A percentile compares a stretch with the other conserved stretches of the same genome.
phyloP scores from a whole-genome alignment of 2,329 filamentous ascomycete genomes.

The Aspergillus sp. region DNA sequence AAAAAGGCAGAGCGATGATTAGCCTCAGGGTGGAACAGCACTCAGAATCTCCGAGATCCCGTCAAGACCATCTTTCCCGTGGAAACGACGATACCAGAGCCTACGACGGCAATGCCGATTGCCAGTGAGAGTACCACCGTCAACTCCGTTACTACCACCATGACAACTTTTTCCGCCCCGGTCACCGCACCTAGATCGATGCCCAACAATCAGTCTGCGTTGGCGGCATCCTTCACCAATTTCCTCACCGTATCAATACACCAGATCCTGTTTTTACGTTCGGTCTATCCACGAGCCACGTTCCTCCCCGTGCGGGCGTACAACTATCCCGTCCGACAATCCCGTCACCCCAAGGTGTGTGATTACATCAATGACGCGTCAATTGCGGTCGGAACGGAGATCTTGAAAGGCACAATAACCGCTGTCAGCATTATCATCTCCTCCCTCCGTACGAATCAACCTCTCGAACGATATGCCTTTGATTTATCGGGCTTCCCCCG shows the following conservation, averaged over 20 bases:
- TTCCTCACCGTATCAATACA: constrained; percentile 84
- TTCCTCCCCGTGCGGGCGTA: constrained; percentile 80
- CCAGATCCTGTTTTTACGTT: constrained; percentile 80
- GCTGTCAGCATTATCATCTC: constrained; percentile 60
- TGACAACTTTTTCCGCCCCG: constrained; percentile 43
- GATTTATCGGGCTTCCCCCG: constrained; percentile 60
- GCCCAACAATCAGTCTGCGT: constrained; percentile 55
- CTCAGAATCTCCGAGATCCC: constrained; percentile 43
- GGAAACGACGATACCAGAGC: constrained; percentile 35
- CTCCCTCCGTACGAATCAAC: constrained; percentile 51
- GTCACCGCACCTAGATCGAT: constrained; percentile 44
- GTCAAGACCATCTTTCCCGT: constrained; percentile 37
- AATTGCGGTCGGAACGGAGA: constrained; percentile 67
- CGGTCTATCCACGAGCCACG: constrained; percentile 73
- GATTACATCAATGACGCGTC: constrained; percentile 82
- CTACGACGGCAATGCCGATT: constrained; percentile 42
- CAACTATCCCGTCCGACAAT: constrained; percentile 82
- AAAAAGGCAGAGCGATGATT: constrained; percentile 47
- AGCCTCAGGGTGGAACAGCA: constrained; percentile 46
- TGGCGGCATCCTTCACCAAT: constrained; percentile 70
- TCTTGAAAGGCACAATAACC: constrained; percentile 62
- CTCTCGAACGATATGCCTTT: constrained; percentile 62
- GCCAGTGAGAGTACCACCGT: constrained; percentile 44
- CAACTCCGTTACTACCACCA: constrained; percentile 35
- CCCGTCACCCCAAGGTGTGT: constrained; percentile 81